phyloP scores from a whole-genome alignment of 345 rosid species.

The Erucastrum elatum region DNA sequence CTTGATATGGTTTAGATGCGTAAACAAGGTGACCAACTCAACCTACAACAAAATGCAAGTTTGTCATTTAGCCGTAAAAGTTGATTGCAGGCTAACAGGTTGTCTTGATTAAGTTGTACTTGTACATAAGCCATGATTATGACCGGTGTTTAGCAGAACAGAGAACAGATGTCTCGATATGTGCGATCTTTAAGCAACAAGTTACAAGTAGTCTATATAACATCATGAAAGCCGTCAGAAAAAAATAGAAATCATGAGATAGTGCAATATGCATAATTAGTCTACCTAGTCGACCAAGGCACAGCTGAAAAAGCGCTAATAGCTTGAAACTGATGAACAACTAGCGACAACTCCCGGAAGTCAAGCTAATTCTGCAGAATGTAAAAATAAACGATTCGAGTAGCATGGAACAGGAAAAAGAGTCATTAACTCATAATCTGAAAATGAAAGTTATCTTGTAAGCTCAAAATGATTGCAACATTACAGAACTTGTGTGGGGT shows the following conservation, averaged over 20 bases:
- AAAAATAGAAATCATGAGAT: background rate
- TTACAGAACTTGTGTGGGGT: background rate
- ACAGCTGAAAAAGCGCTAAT: background rate
- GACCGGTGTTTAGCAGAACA: background rate
- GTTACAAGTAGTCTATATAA: background rate
- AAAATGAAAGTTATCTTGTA: background rate
- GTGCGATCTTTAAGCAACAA: background rate
- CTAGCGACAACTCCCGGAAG: background rate
- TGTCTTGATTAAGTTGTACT: background rate
- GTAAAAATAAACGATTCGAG: background rate
- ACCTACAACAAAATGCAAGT: background rate
- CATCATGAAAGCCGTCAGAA: background rate
- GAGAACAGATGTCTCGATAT: background rate
- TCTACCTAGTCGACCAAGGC: background rate
- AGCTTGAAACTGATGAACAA: background rate
- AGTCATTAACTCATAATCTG: background rate
- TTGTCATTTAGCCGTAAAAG: background rate
- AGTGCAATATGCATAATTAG: background rate
- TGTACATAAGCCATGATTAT: background rate
- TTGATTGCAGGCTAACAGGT: background rate
- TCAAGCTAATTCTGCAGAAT: background rate
- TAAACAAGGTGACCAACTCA: background rate
- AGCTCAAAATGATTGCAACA: background rate
- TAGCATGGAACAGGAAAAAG: too few relatives aligned
- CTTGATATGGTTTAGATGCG: background rate